Evolutionary conservation across 257 asterid genomes (phyloP), one percentile per base, ranked within the genome.

Genomic region (Solanum tarapatanum): DNA sequence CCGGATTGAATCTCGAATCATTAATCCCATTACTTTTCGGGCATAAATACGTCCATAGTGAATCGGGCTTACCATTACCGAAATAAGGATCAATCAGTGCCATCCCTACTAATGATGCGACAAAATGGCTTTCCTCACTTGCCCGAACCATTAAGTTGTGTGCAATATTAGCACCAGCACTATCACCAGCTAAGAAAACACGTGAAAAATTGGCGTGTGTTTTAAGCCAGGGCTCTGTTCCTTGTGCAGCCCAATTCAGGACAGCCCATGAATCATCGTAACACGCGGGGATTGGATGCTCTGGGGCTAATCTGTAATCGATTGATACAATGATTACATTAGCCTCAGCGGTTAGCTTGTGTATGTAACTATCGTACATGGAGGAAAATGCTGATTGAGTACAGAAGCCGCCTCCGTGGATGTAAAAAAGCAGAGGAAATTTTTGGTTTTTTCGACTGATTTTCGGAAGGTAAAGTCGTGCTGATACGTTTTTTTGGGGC

Each of bases 351-450:
- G 93, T 94, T 3, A 96, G 88, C 43, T 85, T 9, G 85, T 80
- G 91, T 77, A 89, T 45, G 87, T 94, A 91, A 89, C 23, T 73
- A 85, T 92, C 95, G 87, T 95, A 95, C 0, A 5, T 0, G 0
- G 95, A 64, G 8, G 97, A 92, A 91, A 94, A 93, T 3, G 98
- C 95, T 2, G 98, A 94, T 51, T 91, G 89, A 82, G 89, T 84
- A 3, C 83, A 66, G 89, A 94, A 95, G 6, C 84, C 99, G 58
- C 98, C 99, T 30, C 99, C 99, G 92, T 96, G 99, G 91, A 89
- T 36, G 94, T 95, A 94, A 86, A 95, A 45, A 80, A 95, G 62
- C 58, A 96, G 89, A 32, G 98, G 98, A 10, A 92, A 93, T 43
- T 91, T 95, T 8, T 76, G 87, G 5, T 39, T 89, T 10, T 88